Conservation (phyloP, 2,329 filamentous ascomycete genomes). For the Aspergillus pseudoterreus region DNA sequence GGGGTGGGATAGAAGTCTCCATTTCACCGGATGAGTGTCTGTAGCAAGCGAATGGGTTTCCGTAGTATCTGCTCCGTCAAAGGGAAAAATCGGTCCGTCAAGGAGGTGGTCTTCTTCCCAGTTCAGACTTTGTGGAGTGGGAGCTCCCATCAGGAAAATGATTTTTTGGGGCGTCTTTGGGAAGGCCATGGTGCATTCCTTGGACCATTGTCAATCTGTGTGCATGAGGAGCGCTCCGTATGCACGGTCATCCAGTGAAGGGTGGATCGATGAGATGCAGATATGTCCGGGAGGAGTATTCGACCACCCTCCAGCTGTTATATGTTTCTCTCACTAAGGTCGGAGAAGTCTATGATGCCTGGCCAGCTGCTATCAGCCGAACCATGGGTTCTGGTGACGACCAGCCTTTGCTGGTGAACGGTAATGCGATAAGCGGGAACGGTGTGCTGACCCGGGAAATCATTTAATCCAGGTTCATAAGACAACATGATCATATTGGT, state of each 20-base stretch:
- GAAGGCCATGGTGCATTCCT: conserved; percentile 1
- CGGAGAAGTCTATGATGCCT: conserved; percentile 1
- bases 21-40: conserved; percentile 20
- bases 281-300: too few species aligned
- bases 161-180: conserved; percentile 26
- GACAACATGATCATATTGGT: too few species aligned
- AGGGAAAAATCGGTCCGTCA: conserved; percentile 40
- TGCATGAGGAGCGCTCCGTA: too few species aligned
- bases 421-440: neutral
- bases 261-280: too few species aligned
- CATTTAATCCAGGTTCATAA: too few species aligned
- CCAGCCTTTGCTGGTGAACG: neutral
- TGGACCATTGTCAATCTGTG: neutral
- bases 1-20: conserved; percentile 26
- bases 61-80: conserved; percentile 14
- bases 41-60: conserved; percentile 4
- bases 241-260: too few species aligned
- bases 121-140: conserved; percentile 49
- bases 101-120: conserved; percentile 55
- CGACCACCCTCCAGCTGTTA: neutral
- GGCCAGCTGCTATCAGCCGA: neutral
- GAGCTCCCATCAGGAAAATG: conserved; percentile 61
- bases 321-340: neutral
- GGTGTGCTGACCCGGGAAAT: too few species aligned
- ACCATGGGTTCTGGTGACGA: neutral